Conservation (phyloP, 2,329 filamentous ascomycete species). For the Pseudonectria buxi region DNA sequence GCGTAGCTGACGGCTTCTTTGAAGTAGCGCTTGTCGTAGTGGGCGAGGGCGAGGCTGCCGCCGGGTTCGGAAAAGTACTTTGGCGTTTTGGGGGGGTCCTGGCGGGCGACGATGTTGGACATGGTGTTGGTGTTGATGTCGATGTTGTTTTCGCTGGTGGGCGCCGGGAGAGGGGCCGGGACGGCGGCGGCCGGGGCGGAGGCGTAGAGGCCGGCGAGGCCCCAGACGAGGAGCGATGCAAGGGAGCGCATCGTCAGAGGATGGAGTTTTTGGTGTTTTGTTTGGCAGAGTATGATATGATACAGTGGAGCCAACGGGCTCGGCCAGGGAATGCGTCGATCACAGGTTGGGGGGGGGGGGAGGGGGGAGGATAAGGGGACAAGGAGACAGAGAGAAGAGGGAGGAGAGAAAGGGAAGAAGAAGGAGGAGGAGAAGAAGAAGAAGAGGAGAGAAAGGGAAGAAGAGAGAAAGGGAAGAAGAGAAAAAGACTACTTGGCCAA, state of each 20-base stretch:
- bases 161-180: slow-evolving; percentile 3
- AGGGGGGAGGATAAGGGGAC: no score
- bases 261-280: no score
- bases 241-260: slow-evolving; percentile 16
- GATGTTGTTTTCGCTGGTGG: background rate
- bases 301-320: background rate
- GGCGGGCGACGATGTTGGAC: slow-evolving; percentile 4
- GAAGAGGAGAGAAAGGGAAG: slow-evolving; percentile 1
- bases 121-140: no score
- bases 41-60: slow-evolving; percentile 51
- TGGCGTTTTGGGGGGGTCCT: slow-evolving; percentile 14
- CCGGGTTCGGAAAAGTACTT: slow-evolving; percentile 66
- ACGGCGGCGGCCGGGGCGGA: slow-evolving; percentile 13
- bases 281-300: no score
- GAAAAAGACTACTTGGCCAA: no score
- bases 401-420: background rate
- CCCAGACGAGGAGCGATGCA: slow-evolving; percentile 19
- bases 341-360: background rate
- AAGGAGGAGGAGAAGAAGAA: background rate
- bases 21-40: slow-evolving; percentile 72
- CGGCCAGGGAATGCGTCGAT: background rate
- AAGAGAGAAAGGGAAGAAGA: background rate
- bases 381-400: background rate
- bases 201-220: slow-evolving; percentile 15
- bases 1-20: slow-evolving; percentile 55